Base-by-base conservation (phyloP, 2,329 filamentous ascomycete genomes). In the Bretziella fagacearum region DNA sequence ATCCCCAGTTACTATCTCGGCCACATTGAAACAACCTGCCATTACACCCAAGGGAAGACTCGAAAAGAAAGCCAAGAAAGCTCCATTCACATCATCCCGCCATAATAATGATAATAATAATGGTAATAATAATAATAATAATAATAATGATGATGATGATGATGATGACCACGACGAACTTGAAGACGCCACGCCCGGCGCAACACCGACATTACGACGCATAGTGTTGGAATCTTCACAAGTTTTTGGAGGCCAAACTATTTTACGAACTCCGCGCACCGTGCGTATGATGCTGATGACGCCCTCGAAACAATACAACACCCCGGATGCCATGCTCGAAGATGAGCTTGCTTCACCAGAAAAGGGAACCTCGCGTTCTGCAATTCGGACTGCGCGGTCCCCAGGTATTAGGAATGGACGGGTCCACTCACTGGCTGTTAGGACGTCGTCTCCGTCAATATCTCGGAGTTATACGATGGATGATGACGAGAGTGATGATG, bases 341-440 rank as follows among this genome's bases (percentile, higher is more conserved):
- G 48, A 50, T n/a, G 48, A 50, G 36, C 15, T 50, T 6, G 48
- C 48, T 6, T 47, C 48, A 23, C 43, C 47, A 22, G 43, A 46
- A 22, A 45, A 30, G n/a, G 18, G 15, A 25, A 20, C 41, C 15
- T 36, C 42, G 26, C 27, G 17, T 8, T 22, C n/a, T 18, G 10
- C 17, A 7, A 8, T n/a, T n/a, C 40, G 26, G 4, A 20, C 30
- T 20, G 33, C 43, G 17, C 22, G 18, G 17, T 49, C 43, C 17
- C 37, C 47, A 26, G 35, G 29, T 20, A 10, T 30, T 7, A 30
- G 36, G 15, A 7, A 6, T 23, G 43, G 43, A 11, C n/a, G 22
- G 5, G 35, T 44, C 6, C 35, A 23, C 3, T 23, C 25, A 18
- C 27, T 25, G 20, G 33, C n/a, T 23, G 11, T 22, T 11, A 27